Percentiles rank a stretch among this genome's conserved stretches.
Conservation (phyloP, 257 asterid species). For the Solanum acaule region DNA sequence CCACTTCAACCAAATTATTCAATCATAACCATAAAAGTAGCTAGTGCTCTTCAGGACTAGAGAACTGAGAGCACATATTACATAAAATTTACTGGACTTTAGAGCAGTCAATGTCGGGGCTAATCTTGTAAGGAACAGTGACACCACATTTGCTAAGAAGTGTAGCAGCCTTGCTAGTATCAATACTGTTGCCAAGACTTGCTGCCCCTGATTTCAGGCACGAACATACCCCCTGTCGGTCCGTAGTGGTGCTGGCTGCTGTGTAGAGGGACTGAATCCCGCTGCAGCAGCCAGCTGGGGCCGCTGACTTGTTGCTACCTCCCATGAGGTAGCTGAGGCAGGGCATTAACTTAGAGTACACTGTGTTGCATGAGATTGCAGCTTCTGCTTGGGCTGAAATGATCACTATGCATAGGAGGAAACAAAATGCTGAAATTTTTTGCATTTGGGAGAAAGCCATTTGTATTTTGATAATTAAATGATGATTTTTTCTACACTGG, state of each 20-base stretch:
- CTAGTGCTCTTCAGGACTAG: background rate
- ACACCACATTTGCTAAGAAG: background rate
- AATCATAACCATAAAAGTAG: background rate
- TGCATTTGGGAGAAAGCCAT: background rate
- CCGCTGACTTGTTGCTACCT: background rate
- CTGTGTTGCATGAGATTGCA: background rate
- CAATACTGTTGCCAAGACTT: background rate
- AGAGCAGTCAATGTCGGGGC: constrained; percentile 3
- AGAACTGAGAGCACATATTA: background rate
- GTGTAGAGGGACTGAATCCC: background rate
- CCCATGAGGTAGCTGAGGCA: constrained; percentile 1
- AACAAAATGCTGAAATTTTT: background rate
- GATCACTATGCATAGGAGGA: background rate
- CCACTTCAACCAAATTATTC: background rate
- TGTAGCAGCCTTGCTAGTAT: background rate
- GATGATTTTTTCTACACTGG: background rate
- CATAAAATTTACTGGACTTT: background rate
- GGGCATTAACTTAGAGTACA: background rate
- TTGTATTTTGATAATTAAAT: background rate
- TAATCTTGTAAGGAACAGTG: constrained; percentile 3
- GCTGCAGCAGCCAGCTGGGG: background rate
- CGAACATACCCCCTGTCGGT: background rate
- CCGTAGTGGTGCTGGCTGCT: background rate
- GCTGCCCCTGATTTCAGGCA: background rate
- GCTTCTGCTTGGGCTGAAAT: background rate